phyloP scores from a whole-genome alignment of 768 basidiomycete species.

The Suillus ampliporus region DNA sequence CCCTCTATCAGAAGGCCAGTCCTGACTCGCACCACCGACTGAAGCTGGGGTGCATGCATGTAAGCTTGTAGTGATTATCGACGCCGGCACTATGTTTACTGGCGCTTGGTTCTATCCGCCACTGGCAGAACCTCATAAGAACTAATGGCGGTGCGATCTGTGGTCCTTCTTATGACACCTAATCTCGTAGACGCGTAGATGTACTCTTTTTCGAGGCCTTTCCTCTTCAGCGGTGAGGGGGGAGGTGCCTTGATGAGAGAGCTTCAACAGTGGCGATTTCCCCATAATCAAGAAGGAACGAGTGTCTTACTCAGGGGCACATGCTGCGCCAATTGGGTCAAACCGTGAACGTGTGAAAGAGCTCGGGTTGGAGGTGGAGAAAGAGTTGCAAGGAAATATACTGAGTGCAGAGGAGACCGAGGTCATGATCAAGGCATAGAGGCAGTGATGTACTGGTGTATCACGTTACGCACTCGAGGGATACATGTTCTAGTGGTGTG shows the following conservation, averaged over 20 bases:
- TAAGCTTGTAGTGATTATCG: not conserved
- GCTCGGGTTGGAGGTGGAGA: slow-evolving; percentile 67
- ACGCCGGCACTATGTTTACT: not conserved
- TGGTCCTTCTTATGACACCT: too few relatives aligned
- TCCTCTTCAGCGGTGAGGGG: too few relatives aligned
- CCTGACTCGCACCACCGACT: not conserved
- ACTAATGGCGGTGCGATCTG: too few relatives aligned
- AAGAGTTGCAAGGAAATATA: slow-evolving; percentile 59
- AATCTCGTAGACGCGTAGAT: too few relatives aligned
- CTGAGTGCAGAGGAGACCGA: slow-evolving; percentile 73
- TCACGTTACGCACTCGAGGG: not conserved
- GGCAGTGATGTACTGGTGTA: not conserved
- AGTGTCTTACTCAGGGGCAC: too few relatives aligned
- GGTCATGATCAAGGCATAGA: slow-evolving; percentile 42
- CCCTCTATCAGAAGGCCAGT: too few relatives aligned
- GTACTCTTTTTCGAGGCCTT: too few relatives aligned
- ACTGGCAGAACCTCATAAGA: not conserved
- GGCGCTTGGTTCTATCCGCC: not conserved
- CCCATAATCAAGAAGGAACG: too few relatives aligned
- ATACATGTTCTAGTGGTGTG: not conserved
- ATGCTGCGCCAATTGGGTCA: slow-evolving; percentile 62
- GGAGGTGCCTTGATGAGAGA: too few relatives aligned
- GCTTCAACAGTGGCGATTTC: too few relatives aligned
- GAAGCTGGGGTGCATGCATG: not conserved
- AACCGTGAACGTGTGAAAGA: slow-evolving; percentile 53